Conservation (phyloP, 768 basidiomycete genomes). For the Boletus tylopilopsis region DNA sequence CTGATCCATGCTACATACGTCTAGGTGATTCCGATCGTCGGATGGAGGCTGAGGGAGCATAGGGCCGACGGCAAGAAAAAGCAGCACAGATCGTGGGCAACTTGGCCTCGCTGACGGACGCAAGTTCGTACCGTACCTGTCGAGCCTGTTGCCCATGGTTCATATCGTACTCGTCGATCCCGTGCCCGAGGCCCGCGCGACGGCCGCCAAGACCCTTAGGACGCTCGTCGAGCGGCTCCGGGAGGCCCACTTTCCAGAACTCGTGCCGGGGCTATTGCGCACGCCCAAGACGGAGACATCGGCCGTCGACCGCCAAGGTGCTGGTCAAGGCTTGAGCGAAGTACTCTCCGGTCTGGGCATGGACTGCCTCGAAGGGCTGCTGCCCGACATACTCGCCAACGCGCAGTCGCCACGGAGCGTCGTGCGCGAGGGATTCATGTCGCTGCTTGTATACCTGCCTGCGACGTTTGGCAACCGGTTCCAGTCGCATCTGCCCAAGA, state of each 20-base stretch:
- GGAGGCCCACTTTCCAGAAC: constrained; percentile 91
- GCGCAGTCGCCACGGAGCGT: constrained; percentile 87
- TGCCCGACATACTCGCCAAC: constrained; percentile 92
- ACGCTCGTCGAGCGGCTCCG: constrained; percentile 96
- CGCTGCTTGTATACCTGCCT: constrained; percentile 89
- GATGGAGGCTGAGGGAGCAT: constrained; percentile 87
- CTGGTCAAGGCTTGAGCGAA: constrained; percentile 95
- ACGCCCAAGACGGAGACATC: constrained; percentile 91
- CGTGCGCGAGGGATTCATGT: constrained; percentile 98
- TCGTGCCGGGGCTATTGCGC: constrained; percentile 84
- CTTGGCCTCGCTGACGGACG: constrained; percentile 82
- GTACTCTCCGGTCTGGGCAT: constrained; percentile 96
- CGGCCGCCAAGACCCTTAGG: constrained; percentile 94
- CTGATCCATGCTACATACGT: not conserved
- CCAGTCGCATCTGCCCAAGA: constrained; percentile 92
- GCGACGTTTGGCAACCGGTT: constrained; percentile 96
- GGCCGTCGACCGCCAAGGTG: constrained; percentile 96
- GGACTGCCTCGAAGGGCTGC: constrained; percentile 89
- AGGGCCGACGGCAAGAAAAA: constrained; percentile 94
- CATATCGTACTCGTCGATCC: constrained; percentile 93
- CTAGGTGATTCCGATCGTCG: constrained; percentile 91
- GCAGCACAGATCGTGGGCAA: constrained; percentile 98
- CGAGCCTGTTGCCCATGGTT: constrained; percentile 82
- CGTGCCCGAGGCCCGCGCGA: constrained; percentile 95
- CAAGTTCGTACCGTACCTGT: constrained; percentile 94